phyloP scores from a whole-genome alignment of 2,329 filamentous ascomycete species.

The Ophiostoma quercus region DNA sequence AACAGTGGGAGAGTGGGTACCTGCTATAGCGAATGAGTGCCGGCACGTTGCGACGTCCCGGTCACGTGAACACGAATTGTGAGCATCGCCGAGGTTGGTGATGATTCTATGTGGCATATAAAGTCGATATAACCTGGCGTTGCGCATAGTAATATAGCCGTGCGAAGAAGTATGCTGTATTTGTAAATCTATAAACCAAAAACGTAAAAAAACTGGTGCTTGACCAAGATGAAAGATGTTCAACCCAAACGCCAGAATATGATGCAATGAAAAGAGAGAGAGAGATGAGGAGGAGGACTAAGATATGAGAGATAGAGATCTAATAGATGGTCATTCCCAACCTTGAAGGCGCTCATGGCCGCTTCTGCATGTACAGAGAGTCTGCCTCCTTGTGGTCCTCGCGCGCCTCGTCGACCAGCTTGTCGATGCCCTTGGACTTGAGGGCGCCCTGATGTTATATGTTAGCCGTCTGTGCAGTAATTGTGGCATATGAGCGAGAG shows the following conservation, averaged over 20 bases:
- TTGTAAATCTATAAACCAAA: neutral
- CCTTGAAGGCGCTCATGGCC: conserved; percentile 32
- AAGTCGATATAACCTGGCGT: neutral
- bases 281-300: neutral
- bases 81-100: neutral
- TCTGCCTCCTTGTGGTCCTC: conserved; percentile 89
- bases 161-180: neutral
- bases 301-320: neutral
- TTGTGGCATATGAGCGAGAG: no score
- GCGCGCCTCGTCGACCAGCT: conserved; percentile 83
- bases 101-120: neutral
- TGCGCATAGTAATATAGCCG: neutral
- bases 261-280: neutral
- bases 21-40: neutral
- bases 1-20: neutral
- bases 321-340: neutral
- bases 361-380: conserved; percentile 50
- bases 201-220: neutral
- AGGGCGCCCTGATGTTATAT: conserved; percentile 62
- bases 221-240: neutral
- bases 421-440: conserved; percentile 85
- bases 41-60: neutral
- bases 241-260: neutral
- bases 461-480: neutral
- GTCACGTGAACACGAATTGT: neutral